Conservation (phyloP, 495 filamentous ascomycete species). For the Hypoxylon intermedium region DNA sequence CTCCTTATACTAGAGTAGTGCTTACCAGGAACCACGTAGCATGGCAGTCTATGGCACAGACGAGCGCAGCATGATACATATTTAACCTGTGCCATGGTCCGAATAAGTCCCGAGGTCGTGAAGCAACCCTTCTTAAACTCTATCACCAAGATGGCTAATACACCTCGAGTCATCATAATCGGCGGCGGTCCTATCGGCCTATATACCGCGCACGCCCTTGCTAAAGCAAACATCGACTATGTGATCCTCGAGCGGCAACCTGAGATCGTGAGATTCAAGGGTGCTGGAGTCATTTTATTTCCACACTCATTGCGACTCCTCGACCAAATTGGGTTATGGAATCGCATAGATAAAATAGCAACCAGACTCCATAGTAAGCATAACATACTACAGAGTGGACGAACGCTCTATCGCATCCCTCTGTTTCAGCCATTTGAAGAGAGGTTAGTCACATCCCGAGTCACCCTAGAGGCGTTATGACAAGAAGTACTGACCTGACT, state of each 20-base stretch:
- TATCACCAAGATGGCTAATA: too few relatives aligned
- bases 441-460: neutral
- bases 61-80: too few relatives aligned
- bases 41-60: too few relatives aligned
- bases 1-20: too few relatives aligned
- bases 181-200: conserved; percentile 61
- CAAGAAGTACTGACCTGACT: neutral
- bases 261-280: conserved; percentile 48
- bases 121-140: too few relatives aligned
- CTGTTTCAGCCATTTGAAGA: neutral
- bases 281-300: conserved; percentile 24
- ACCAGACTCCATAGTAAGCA: too few relatives aligned
- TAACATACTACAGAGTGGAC: neutral
- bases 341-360: too few relatives aligned
- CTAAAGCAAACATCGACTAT: conserved; percentile 52
- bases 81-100: too few relatives aligned
- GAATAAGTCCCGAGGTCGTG: too few relatives aligned
- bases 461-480: neutral
- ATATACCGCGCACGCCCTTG: conserved; percentile 53
- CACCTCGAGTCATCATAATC: conserved; percentile 57
- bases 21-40: too few relatives aligned
- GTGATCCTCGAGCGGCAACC: conserved; percentile 55
- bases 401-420: neutral
- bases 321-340: too few relatives aligned
- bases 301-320: too few relatives aligned